Base-by-base conservation (phyloP, 805 yeast species). In the Lipomyces mesembrius region DNA sequence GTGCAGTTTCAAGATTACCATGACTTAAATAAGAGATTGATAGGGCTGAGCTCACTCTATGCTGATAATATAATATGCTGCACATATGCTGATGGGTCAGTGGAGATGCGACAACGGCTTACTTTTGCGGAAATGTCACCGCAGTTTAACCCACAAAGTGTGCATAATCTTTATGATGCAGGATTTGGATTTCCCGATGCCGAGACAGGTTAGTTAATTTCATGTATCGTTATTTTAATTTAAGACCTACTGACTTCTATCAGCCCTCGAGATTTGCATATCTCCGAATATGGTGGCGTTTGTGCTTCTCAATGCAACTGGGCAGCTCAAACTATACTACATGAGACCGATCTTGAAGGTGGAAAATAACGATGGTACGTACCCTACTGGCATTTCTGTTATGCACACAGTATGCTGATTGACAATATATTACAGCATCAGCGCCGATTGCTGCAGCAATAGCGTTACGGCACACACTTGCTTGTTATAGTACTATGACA, bases 401-500 rank as follows among this genome's bases (percentile, higher is more conserved):
- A 6, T 11, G 61, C 35, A 2, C 34, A n/a, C 49, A 43, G 35
- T 55, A 39, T 39, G 25, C 46, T 20, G 71, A 62, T 37, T 25
- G 39, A 27, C 63, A 43, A n/a, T 53, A 29, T 34, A 27, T 66
- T 32, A 55, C 20, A 57, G 63, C 25, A 64, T 73, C 34, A 7
- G 22, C 62, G 1, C 71, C 82, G 1, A 77, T 85, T 0, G 83
- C 90, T 0, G 87, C 85, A 0, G 88, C 86, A 0, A 77, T 91
- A 60, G 91, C 96, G 0, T 81, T 84, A 35, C 78, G 87, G 6
- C 92, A 90, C 75, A 86, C 95, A 0, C 82, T 83, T 63, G 85
- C 92, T 0, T 90, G 93, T 72, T 90, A 88, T 76, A 82, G 87
- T 58, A 88, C 85, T 61, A 79, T 85, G 8, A 83, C 85, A 63